Base-by-base conservation (phyloP, 1,284 basidiomycete species). In the Stygiomarasmius scandens region DNA sequence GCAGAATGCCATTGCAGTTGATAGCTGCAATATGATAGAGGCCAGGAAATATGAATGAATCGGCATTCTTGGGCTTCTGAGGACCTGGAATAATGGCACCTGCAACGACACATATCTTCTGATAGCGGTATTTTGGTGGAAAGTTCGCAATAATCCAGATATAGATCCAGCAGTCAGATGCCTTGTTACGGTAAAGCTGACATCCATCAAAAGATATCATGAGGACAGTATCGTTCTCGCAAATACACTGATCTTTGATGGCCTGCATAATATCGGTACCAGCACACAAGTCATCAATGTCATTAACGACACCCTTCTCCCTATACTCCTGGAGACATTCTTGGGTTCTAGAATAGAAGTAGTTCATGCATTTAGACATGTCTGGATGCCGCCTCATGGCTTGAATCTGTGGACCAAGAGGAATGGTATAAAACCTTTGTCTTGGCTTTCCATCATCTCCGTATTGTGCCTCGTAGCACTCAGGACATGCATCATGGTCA, bases 101-200 rank as follows among this genome's bases (percentile, higher is more conserved):
- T 14, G 66, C 66, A 20, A 71, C 20, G 4, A 73, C 64, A 52
- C 59, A 49, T n/a, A 45, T 38, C 49, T 70, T 69, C 49, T 66
- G 70, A 58, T 71, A 71, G 9, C 67, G 65, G n/a, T 49, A 12
- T 10, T 66, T 61, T 0, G 70, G 70, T 2, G 62, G 43, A 3
- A 67, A 51, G 52, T 71, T 63, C 10, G 65, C 29, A 16, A 73
- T 47, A 3, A 74, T 54, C 69, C 70, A 74, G n/a, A 71, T 69
- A 29, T 64, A 68, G 16, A 72, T 69, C 71, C 69, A 71, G 50
- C 65, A 67, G 49, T 72, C 70, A 0, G 66, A 71, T 8, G 45
- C 44, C 54, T 70, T 70, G 55, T 63, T 51, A 11, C 49, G 49
- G 52, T 69, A 73, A 2, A 73, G 65, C 52, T 71, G 71, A 12